Evolutionary conservation across 2,329 filamentous ascomycete genomes (phyloP).

Genomic region (Trichoderma guizhouense): DNA sequence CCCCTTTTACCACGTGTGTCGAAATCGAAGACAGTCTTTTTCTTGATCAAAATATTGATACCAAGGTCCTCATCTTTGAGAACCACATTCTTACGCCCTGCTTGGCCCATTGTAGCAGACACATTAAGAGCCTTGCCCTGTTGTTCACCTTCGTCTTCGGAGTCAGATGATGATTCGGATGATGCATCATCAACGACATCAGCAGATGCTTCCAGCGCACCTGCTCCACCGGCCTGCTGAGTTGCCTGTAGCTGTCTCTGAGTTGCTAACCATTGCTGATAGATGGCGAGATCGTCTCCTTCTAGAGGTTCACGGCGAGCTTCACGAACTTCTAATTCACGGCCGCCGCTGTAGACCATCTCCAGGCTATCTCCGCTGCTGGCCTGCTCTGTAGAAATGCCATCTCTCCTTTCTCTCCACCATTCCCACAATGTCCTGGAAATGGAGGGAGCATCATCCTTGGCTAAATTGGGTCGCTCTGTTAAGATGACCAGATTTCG

Average conservation of each 20-base stretch:
- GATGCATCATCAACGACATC: constrained; percentile 80
- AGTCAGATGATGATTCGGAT: constrained; percentile 80
- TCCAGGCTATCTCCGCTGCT: constrained; percentile 58
- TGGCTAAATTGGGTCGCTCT: constrained; percentile 57
- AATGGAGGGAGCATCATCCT: constrained; percentile 50
- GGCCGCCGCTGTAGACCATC: constrained; percentile 62
- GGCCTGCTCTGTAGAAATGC: constrained; percentile 56
- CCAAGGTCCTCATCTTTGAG: constrained; percentile 88
- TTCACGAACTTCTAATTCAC: constrained; percentile 58
- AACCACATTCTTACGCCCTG: constrained; percentile 78
- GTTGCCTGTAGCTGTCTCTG: constrained; percentile 84
- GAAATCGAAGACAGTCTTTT: constrained; percentile 89
- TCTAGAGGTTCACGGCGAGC: constrained; percentile 64
- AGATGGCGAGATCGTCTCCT: constrained; percentile 72
- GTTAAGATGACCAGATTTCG: constrained; percentile 86
- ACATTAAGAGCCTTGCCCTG: constrained; percentile 90
- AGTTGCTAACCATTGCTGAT: constrained; percentile 89
- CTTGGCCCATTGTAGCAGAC: constrained; percentile 78
- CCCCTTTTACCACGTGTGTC: constrained; percentile 90
- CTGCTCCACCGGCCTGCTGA: constrained; percentile 65
- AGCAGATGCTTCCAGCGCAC: constrained; percentile 64
- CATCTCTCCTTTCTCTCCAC: constrained; percentile 68
- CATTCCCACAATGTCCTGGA: constrained; percentile 76
- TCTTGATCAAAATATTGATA: constrained; percentile 83
- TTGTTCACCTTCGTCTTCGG: constrained; percentile 83